phyloP scores from a whole-genome alignment of 345 rosid genomes.

The Pistacia atlantica region DNA sequence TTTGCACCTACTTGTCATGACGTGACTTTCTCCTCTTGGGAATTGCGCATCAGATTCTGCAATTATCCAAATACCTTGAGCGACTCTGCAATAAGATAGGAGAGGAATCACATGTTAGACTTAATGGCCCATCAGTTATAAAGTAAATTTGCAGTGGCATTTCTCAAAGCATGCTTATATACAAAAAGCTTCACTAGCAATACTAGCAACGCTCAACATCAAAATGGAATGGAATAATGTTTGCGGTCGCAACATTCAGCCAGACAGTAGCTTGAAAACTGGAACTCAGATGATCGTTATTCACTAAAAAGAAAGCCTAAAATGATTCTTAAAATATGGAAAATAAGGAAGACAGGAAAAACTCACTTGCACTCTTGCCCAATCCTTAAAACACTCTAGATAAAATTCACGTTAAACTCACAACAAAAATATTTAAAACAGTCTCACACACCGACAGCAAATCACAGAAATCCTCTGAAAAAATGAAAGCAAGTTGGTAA shows the following conservation, averaged over 20 bases:
- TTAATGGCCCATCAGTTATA: not conserved
- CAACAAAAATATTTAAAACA: no score
- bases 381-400: no score
- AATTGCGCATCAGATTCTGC: slow-evolving; percentile 14
- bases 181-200: not conserved
- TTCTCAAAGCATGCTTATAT: not conserved
- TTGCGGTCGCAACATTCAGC: not conserved
- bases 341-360: not conserved
- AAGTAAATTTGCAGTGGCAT: not conserved
- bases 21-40: not conserved
- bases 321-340: not conserved
- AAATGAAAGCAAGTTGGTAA: no score
- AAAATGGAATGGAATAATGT: not conserved
- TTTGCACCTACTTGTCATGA: slow-evolving; percentile 16
- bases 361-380: no score
- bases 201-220: not conserved
- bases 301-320: not conserved
- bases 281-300: not conserved
- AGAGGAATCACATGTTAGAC: not conserved
- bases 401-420: no score
- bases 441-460: no score
- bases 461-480: no score
- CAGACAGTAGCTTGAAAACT: not conserved
- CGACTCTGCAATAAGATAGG: slow-evolving; percentile 18
- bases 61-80: not conserved